These are phyloP conservation scores for Ilyonectria destructans DNA, from an alignment of 2,329 filamentous ascomycete species.

Conservation along the genomic window DNA sequence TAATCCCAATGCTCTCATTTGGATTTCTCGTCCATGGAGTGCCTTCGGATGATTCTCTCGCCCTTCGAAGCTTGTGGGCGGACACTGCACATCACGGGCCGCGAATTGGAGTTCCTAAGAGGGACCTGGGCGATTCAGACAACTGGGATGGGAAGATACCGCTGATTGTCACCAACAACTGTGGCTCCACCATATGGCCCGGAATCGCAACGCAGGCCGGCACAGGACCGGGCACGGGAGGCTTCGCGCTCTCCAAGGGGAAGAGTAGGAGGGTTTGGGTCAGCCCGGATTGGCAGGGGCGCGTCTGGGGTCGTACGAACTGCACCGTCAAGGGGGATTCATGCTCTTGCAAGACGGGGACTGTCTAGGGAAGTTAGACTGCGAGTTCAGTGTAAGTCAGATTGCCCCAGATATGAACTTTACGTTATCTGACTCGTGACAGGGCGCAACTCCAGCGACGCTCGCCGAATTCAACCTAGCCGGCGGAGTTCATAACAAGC, in stretches of 20 bases:
- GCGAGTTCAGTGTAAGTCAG: constrained; percentile 75
- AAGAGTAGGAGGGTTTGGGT: constrained; percentile 76
- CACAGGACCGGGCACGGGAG: constrained; percentile 75
- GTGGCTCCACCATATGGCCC: constrained; percentile 81
- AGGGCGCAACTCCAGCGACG: constrained; percentile 83
- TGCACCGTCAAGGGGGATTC: constrained; percentile 82
- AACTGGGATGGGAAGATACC: constrained; percentile 65
- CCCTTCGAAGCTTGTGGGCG: constrained; percentile 46
- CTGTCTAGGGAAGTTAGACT: constrained; percentile 80
- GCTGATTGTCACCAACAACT: constrained; percentile 81
- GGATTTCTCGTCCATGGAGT: constrained; percentile 40
- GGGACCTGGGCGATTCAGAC: constrained; percentile 45
- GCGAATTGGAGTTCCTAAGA: constrained; percentile 43
- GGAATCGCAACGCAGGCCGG: constrained; percentile 83
- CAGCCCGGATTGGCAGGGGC: constrained; percentile 83
- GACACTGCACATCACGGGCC: constrained; percentile 49
- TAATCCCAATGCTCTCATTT: constrained; percentile 42
- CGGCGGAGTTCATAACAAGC: constrained; percentile 71
- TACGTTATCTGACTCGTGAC: constrained; percentile 23
- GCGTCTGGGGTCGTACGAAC: constrained; percentile 88
- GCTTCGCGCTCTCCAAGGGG: constrained; percentile 77
- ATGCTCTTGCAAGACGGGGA: constrained; percentile 83
- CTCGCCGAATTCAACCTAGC: constrained; percentile 86
- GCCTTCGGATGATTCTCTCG: constrained; percentile 32
- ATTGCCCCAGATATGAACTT: background rate